Evolutionary conservation across 176 grass and related monocot genomes (phyloP), one percentile per base, ranked within the genome.

Genomic region (Zea luxurians): DNA sequence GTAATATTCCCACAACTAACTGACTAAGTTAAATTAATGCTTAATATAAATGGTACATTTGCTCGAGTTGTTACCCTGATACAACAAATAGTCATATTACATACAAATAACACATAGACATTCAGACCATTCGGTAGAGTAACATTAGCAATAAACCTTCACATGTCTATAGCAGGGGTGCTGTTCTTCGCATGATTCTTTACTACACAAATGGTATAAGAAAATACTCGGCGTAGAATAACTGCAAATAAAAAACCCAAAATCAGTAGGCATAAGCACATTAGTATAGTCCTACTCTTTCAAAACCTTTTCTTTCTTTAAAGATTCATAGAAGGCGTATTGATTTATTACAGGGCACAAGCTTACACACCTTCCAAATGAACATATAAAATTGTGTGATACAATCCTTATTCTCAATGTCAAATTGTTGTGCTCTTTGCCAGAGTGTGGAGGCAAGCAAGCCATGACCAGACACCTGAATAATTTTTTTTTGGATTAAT

Each of bases 331-430:
- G 7, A 76, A 55, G 9, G 0, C 50, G 0, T 57, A 34, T 8
- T 61, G 21, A 78, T 68, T 27, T 38, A 37, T 27, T 38, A 37
- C 37, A 86, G 8, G n/a, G 4, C 27, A 64, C 12, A 38, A 84
- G 48, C 45, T 52, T 76, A 27, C 16, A 58, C 69, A 79, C 91
- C 88, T 91, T 97, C 93, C 93, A 97, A 83, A 97, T 97, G 78
- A 97, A 97, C 91, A 97, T 97, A 72, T 97, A 97, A 83, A 97
- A 97, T 76, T 82, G 61, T 62, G 81, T 81, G 73, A 91, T 74
- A 2, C 71, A 83, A 8, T 58, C 47, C 57, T 89, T 93, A 37
- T 87, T 79, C 13, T 75, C 59, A 36, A 83, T 44, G 18, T 93
- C 81, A n/a, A 83, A 44, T 15, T 69, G 60, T 1, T 7, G 81